Evolutionary conservation across 2,329 filamentous ascomycete genomes (phyloP).

Genomic region (Cordyceps fumosorosea): DNA sequence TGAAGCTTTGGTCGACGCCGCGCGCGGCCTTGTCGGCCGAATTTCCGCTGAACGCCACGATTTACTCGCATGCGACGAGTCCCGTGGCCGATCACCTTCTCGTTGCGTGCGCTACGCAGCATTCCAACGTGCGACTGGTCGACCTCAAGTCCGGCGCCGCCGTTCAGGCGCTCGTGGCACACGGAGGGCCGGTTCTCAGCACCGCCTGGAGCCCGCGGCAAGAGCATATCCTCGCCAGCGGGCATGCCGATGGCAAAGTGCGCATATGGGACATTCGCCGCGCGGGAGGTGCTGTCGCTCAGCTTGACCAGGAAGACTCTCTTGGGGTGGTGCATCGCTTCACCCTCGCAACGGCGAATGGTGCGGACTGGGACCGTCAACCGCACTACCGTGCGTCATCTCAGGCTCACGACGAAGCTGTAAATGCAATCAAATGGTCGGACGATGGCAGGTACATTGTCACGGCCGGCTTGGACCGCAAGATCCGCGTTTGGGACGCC

Average conservation of each 20-base stretch:
- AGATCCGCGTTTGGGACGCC: slow-evolving; percentile 82
- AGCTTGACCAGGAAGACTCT: slow-evolving; percentile 78
- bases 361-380: slow-evolving; percentile 23
- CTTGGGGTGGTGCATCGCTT: slow-evolving; percentile 53
- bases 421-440: slow-evolving; percentile 82
- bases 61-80: slow-evolving; percentile 75
- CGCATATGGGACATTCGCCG: slow-evolving; percentile 84
- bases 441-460: slow-evolving; percentile 71
- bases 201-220: slow-evolving; percentile 76
- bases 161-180: slow-evolving; percentile 64
- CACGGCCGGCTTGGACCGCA: slow-evolving; percentile 74
- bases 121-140: slow-evolving; percentile 75
- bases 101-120: slow-evolving; percentile 82
- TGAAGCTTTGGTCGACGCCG: slow-evolving; percentile 69
- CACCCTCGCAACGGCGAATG: slow-evolving; percentile 26
- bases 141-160: slow-evolving; percentile 75
- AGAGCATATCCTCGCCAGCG: slow-evolving; percentile 75
- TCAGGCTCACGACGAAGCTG: slow-evolving; percentile 70
- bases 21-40: slow-evolving; percentile 54
- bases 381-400: slow-evolving; percentile 42
- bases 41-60: slow-evolving; percentile 61
- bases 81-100: slow-evolving; percentile 66
- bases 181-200: slow-evolving; percentile 60
- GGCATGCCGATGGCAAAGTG: slow-evolving; percentile 76
- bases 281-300: slow-evolving; percentile 66